phyloP scores from a whole-genome alignment of 2,329 filamentous ascomycete species.

The Colletotrichum tropicale region DNA sequence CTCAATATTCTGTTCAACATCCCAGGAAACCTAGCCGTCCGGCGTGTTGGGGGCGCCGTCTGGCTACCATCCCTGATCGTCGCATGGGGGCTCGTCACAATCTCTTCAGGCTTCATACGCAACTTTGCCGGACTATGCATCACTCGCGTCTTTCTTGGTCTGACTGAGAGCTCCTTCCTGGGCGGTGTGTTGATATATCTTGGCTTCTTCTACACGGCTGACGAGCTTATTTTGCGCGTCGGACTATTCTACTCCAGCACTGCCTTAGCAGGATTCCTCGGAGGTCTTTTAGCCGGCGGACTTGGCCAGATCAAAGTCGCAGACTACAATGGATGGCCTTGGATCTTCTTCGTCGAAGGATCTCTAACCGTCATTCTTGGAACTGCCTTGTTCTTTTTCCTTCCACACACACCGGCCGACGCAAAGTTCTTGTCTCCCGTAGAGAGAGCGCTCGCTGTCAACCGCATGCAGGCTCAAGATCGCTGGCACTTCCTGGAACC shows the following conservation, averaged over 20 bases:
- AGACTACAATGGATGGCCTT: slow-evolving; percentile 19
- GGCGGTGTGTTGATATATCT: slow-evolving; percentile 27
- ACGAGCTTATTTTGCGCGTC: slow-evolving; percentile 26
- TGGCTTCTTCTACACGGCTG: slow-evolving; percentile 27
- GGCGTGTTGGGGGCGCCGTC: slow-evolving; percentile 23
- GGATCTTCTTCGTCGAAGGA: slow-evolving; percentile 24
- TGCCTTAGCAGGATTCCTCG: slow-evolving; percentile 16
- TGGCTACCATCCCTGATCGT: slow-evolving; percentile 23
- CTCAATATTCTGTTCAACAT: slow-evolving; percentile 27
- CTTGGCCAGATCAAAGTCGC: neutral
- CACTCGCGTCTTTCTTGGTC: slow-evolving; percentile 25
- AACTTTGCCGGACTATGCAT: slow-evolving; percentile 23
- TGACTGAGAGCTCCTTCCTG: slow-evolving; percentile 26
- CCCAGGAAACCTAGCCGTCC: slow-evolving; percentile 25
- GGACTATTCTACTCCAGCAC: slow-evolving; percentile 27
- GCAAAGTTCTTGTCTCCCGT: slow-evolving; percentile 4
- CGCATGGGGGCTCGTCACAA: slow-evolving; percentile 25
- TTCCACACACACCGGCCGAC: slow-evolving; percentile 17
- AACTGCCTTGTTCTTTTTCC: neutral
- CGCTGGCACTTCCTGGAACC: neutral
- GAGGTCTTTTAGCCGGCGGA: slow-evolving; percentile 14
- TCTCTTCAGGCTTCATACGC: slow-evolving; percentile 24
- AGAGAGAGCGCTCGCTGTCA: neutral
- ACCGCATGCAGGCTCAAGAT: slow-evolving; percentile 4
- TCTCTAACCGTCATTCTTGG: slow-evolving; percentile 11